phyloP scores from a whole-genome alignment of 331 rosid species.

The Malus hybrid region DNA sequence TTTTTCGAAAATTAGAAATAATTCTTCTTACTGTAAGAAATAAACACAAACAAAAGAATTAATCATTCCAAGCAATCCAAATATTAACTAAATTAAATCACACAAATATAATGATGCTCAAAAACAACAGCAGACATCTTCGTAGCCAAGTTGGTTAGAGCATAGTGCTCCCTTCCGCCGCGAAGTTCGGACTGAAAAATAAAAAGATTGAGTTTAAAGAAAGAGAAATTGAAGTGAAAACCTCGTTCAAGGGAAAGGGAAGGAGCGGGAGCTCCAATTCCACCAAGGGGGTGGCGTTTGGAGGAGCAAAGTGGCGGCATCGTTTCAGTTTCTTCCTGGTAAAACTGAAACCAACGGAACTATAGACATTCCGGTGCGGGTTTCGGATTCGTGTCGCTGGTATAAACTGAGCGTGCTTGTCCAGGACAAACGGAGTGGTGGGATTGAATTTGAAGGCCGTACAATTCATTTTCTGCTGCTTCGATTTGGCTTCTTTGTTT shows the following conservation, averaged over 20 bases:
- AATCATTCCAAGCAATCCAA: neutral
- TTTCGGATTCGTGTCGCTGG: neutral
- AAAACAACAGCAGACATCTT: neutral
- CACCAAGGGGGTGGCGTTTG: conserved; percentile 13
- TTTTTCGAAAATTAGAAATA: neutral
- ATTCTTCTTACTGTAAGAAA: neutral
- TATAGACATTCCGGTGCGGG: neutral
- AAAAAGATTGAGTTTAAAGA: neutral
- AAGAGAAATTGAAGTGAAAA: neutral
- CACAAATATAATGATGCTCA: neutral
- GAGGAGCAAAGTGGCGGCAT: conserved; percentile 11
- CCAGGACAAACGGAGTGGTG: neutral
- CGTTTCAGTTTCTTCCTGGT: neutral
- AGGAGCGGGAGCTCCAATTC: conserved; percentile 29
- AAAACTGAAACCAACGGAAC: neutral
- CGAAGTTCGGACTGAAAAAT: no score
- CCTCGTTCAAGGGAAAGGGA: conserved; percentile 30
- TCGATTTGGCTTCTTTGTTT: neutral
- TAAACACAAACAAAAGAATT: neutral
- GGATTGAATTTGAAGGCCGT: conserved; percentile 13
- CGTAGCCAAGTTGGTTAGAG: neutral
- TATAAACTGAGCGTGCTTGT: neutral
- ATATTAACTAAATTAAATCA: neutral
- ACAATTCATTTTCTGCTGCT: conserved; percentile 1
- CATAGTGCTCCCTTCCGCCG: no score